Base-by-base conservation (phyloP, 441 rosid species). In the Macaranga tanarius region DNA sequence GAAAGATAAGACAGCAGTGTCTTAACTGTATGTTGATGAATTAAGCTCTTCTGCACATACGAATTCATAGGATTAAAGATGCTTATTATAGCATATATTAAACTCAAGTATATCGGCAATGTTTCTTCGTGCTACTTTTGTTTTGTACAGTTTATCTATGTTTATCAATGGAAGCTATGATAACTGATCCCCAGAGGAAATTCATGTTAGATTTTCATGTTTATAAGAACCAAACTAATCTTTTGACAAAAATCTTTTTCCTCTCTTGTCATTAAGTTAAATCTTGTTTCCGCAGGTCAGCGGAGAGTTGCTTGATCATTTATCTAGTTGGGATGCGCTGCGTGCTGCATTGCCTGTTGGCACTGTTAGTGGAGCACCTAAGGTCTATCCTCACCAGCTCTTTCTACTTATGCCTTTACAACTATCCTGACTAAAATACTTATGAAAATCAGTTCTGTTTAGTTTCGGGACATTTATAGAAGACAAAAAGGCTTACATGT, bases 361-460 rank as follows among this genome's bases (percentile, higher is more conserved):
- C 70, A 95, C 97, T 20, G 98, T 92, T 70, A 92, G 98, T 26
- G 99, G 98, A 69, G 99, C 98, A 40, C 98, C 99, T 42, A 95
- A 95, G 97, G 99, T 80, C 12, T 63, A 6, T 8, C 1, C 31
- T 58, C 11, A 11, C 17, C 2, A 13, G 12, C 62, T 64, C 42
- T 44, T 0, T 20, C 17, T 42, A 34, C 58, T 16, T 12, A 50
- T 17, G 48, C 45, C 22, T 67, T 40, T 31, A 34, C 31, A 16
- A 31, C 5, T 31, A 0, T 51, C 38, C 48, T 51, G 19, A 17
- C 8, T 22, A 26, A 63, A 2, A 34, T 60, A 13, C 16, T 70
- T 61, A 20, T n/a, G 26, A 69, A 34, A 51, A 8, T 4, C 65
- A 16, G 23, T 61, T 57, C 13, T 11, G 5, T 54, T 2, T n/a